phyloP scores from a whole-genome alignment of 768 basidiomycete genomes.

The Punctularia strigosozonata region DNA sequence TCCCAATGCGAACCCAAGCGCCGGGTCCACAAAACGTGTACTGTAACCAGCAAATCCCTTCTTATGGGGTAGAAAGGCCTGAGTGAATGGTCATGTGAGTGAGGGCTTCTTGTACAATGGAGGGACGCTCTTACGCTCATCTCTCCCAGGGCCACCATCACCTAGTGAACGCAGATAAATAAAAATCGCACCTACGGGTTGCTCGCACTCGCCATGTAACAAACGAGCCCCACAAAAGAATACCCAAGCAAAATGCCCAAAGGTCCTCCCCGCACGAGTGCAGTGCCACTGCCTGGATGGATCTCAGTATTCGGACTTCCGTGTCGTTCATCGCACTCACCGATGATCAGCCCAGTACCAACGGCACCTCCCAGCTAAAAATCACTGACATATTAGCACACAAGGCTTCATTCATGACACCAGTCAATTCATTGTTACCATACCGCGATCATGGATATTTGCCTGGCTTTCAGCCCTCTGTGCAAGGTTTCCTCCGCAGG shows the following conservation, averaged over 20 bases:
- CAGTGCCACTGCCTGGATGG: constrained; percentile 48
- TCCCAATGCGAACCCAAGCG: constrained; percentile 55
- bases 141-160: too few species aligned
- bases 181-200: too few species aligned
- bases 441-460: constrained; percentile 47
- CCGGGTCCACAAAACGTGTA: constrained; percentile 55
- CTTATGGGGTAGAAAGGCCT: too few species aligned
- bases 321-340: too few species aligned
- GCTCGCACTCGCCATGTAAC: too few species aligned
- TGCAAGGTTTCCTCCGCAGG: constrained; percentile 26
- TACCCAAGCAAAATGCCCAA: constrained; percentile 32
- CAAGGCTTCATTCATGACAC: not conserved
- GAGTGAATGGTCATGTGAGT: too few species aligned
- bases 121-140: too few species aligned
- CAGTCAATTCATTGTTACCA: not conserved
- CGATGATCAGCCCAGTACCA: constrained; percentile 45
- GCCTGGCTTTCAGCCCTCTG: constrained; percentile 37
- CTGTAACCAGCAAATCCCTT: constrained; percentile 47
- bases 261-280: constrained; percentile 42
- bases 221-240: constrained; percentile 40
- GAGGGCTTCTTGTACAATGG: too few species aligned
- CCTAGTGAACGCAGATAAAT: too few species aligned
- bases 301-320: too few species aligned
- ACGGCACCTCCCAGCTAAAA: constrained; percentile 35
- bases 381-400: constrained; percentile 1